Conservation (phyloP, 306 rosid species). For the Ceratonia siliqua region DNA sequence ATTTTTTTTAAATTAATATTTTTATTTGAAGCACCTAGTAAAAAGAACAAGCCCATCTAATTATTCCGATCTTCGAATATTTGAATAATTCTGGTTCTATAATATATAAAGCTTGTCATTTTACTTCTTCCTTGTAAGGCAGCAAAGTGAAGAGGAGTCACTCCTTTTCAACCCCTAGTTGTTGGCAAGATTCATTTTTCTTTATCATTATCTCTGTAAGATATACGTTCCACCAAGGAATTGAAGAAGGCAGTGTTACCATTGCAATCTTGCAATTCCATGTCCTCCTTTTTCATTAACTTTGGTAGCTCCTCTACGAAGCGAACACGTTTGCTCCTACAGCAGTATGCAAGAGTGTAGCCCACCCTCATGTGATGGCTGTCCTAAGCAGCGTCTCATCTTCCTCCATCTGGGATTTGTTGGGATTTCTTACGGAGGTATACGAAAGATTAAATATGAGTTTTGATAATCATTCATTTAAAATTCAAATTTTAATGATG, state of each 20-base stretch:
- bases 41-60: background rate
- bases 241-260: background rate
- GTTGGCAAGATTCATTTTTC: background rate
- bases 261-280: background rate
- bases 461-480: too few species aligned
- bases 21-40: too few species aligned
- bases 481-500: too few species aligned
- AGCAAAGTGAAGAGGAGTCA: background rate
- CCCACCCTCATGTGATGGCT: background rate
- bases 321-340: background rate
- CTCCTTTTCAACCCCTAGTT: background rate
- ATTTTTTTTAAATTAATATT: too few species aligned
- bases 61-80: background rate
- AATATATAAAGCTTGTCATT: background rate
- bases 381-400: background rate
- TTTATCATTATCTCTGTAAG: background rate
- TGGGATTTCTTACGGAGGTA: too few species aligned
- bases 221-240: background rate
- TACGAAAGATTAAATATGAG: too few species aligned
- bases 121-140: background rate
- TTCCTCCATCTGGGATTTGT: background rate
- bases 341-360: background rate
- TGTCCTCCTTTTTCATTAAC: background rate
- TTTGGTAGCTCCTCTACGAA: background rate
- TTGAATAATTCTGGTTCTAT: background rate